Evolutionary conservation across 495 filamentous ascomycete genomes (phyloP), one percentile per base, ranked within the genome.

Genomic region (Filosporella fistucella): DNA sequence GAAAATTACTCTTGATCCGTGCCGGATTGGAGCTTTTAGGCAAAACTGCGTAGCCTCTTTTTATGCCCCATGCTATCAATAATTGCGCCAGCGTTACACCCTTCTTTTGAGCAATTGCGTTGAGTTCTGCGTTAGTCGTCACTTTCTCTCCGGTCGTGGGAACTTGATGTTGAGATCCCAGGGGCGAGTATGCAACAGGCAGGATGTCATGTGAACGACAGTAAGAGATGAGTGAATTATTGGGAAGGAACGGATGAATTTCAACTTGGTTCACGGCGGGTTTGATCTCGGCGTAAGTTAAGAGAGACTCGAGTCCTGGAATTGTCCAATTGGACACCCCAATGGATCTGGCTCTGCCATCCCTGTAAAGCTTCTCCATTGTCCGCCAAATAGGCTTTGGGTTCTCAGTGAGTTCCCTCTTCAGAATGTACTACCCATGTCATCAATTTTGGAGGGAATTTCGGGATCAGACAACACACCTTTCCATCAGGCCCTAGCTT

Each of bases 241-340:
- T 55, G 22, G 55, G 55, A 68, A 77, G 75, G 67, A 75, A 86
- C 45, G 88, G 88, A 68, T 93, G 88, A 17, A 91, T 71, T 67
- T 96, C 89, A 58, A 95, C 82, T 70, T 95, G 88, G 77, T 95
- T 94, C 55, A 90, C 86, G 9, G 85, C 81, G 3, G 89, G 89
- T 32, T 82, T 73, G 56, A 81, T 83, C 4, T 75, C 20, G 14
- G 46, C 41, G 24, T 51, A 51, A 24, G 9, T 28, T 14, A 78
- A 81, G 68, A 72, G 85, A 18, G 71, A 55, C 57, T 83, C 84
- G 43, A 82, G 71, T 42, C 84, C 78, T 57, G 86, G 69, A 45
- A 88, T 82, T 1, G 50, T 53, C 32, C 33, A 57, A 34, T 54
- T 57, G 2, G 55, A 50, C 4, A 57, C 45, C 5, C 72, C 67